phyloP scores from a whole-genome alignment of 805 yeast genomes.

The Yarrowia sp. region DNA sequence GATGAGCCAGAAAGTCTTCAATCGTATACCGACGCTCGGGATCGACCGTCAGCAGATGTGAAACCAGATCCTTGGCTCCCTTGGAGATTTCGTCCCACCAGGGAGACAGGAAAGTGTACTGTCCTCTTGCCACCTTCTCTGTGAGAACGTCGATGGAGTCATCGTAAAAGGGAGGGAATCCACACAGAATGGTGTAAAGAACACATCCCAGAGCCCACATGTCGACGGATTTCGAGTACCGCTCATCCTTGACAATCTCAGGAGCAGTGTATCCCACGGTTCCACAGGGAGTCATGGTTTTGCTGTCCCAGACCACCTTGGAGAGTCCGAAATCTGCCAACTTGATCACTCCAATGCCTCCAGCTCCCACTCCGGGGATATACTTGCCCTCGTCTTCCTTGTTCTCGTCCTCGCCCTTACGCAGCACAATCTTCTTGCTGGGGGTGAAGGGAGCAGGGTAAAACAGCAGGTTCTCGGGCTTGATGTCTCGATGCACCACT shows the following conservation, averaged over 20 bases:
- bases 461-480: conserved; percentile 79
- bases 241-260: conserved; percentile 92
- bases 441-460: conserved; percentile 60
- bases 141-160: conserved; percentile 77
- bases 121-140: conserved; percentile 79
- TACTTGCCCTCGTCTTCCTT: conserved; percentile 90
- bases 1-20: conserved; percentile 74
- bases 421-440: conserved; percentile 46
- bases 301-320: conserved; percentile 84
- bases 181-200: conserved; percentile 88
- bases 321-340: conserved; percentile 96
- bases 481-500: conserved; percentile 80
- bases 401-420: conserved; percentile 54
- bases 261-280: conserved; percentile 99
- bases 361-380: conserved; percentile 82
- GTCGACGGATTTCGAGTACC: conserved; percentile 91
- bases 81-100: conserved; percentile 88
- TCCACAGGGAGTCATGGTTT: conserved; percentile 97
- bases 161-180: conserved; percentile 97
- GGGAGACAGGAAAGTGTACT: conserved; percentile 75
- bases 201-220: conserved; percentile 99
- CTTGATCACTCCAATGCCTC: conserved; percentile 87
- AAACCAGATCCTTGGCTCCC: conserved; percentile 74
- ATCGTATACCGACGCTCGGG: conserved; percentile 72
- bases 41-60: conserved; percentile 72